phyloP scores from a whole-genome alignment of 2,329 filamentous ascomycete genomes.

The Hypoxylon sp. region DNA sequence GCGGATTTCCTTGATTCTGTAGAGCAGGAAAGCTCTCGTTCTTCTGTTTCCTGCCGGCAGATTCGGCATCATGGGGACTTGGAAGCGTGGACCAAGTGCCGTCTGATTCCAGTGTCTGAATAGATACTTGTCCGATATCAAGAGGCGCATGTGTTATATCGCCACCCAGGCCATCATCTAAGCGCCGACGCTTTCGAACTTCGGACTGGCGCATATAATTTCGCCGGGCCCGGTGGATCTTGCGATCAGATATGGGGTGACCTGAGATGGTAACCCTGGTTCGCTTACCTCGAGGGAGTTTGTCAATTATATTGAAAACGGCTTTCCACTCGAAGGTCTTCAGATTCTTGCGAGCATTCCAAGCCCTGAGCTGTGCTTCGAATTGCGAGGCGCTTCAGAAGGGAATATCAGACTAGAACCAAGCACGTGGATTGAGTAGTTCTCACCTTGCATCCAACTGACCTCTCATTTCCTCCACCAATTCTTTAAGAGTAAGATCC shows the following conservation, averaged over 20 bases:
- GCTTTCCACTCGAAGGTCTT: constrained; percentile 8
- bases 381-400: constrained; percentile 13
- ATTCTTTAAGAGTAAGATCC: not conserved
- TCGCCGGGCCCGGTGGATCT: constrained; percentile 11
- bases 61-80: not conserved
- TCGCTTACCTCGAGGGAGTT: not conserved
- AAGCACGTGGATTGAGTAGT: not conserved
- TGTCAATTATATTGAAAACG: constrained; percentile 10
- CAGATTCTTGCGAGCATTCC: constrained; percentile 23
- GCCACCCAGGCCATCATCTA: not conserved
- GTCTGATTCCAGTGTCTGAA: not conserved
- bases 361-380: constrained; percentile 21
- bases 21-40: too few relatives aligned
- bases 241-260: not conserved
- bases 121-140: not conserved
- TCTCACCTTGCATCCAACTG: constrained; percentile 5
- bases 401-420: not conserved
- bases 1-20: too few relatives aligned
- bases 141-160: not conserved
- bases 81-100: not conserved
- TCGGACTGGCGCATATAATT: not conserved
- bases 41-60: too few relatives aligned
- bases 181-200: not conserved
- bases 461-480: not conserved
- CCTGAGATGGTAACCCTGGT: constrained; percentile 13